phyloP scores from a whole-genome alignment of 768 basidiomycete genomes.

The Tulasnella sp. region DNA sequence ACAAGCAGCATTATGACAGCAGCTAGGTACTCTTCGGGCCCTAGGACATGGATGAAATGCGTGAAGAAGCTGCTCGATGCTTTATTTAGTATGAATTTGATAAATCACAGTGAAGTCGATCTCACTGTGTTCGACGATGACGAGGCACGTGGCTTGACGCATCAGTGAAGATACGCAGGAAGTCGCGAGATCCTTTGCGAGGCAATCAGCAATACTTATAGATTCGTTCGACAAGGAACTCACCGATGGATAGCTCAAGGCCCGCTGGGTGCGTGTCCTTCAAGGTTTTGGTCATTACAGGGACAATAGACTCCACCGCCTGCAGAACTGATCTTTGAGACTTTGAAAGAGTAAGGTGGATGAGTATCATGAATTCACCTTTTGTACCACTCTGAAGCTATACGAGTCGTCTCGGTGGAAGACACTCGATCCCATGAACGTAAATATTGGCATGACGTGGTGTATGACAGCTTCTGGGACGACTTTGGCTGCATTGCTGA shows the following conservation, averaged over 20 bases:
- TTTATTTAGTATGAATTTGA: not conserved
- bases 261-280: constrained; percentile 42
- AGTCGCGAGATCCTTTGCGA: constrained; percentile 48
- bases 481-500: constrained; percentile 71
- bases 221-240: no score
- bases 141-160: constrained; percentile 85
- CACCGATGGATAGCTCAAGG: constrained; percentile 51
- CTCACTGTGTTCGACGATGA: constrained; percentile 80
- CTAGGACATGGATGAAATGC: constrained; percentile 75
- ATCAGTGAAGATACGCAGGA: constrained; percentile 86
- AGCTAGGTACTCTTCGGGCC: constrained; percentile 65
- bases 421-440: constrained; percentile 98
- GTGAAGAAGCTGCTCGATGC: constrained; percentile 59
- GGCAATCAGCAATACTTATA: no score
- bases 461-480: constrained; percentile 86
- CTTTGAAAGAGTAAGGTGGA: no score
- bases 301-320: constrained; percentile 91
- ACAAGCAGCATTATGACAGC: constrained; percentile 76
- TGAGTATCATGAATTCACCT: constrained; percentile 44
- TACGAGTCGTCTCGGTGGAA: constrained; percentile 94
- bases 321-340: constrained; percentile 24
- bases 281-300: constrained; percentile 78
- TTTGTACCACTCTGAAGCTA: constrained; percentile 90
- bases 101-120: constrained; percentile 15
- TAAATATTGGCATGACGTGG: constrained; percentile 97